Percentiles rank a stretch among this genome's conserved stretches.
These are phyloP conservation scores for Cryptococcus neoformans DNA, from an alignment of 1,284 basidiomycete species.

Conservation along the genomic window DNA sequence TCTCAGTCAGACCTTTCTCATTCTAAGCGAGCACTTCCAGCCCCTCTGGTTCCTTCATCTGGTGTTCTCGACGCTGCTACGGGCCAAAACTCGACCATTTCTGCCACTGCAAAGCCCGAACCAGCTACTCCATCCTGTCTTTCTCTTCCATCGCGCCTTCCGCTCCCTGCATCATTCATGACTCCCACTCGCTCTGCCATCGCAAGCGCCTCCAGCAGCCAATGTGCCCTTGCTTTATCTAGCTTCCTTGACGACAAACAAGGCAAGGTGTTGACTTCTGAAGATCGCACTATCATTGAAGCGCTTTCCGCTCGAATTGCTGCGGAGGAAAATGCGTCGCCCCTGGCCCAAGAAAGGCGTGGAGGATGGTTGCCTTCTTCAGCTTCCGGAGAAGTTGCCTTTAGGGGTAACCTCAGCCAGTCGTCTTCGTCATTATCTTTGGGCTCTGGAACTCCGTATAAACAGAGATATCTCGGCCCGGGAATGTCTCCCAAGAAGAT, in stretches of 20 bases:
- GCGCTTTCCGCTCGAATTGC: conserved; percentile 18
- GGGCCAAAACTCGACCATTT: too few relatives aligned
- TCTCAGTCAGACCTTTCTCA: neutral
- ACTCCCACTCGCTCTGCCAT: neutral
- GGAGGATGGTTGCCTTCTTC: conserved; percentile 12
- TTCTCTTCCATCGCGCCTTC: neutral
- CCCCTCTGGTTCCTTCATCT: too few relatives aligned
- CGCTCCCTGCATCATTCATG: neutral
- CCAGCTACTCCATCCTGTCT: too few relatives aligned
- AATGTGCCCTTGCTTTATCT: conserved; percentile 24
- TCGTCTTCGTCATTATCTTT: neutral
- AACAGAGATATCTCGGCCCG: conserved; percentile 33
- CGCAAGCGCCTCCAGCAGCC: conserved; percentile 1
- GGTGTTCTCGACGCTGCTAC: too few relatives aligned
- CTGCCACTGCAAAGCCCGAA: too few relatives aligned
- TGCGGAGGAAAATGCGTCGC: neutral
- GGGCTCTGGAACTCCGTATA: conserved; percentile 7
- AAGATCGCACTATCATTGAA: conserved; percentile 35
- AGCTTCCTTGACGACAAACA: conserved; percentile 36
- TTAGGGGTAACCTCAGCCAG: neutral
- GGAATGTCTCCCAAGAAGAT: conserved; percentile 38
- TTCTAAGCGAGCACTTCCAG: too few relatives aligned
- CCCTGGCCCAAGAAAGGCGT: neutral
- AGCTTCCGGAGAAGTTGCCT: conserved; percentile 10
- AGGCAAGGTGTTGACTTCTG: conserved; percentile 21